Percentiles rank a stretch among this genome's conserved stretches.
Conservation (phyloP, 352 stramenopile species). For the Thraustotheca clavata region DNA sequence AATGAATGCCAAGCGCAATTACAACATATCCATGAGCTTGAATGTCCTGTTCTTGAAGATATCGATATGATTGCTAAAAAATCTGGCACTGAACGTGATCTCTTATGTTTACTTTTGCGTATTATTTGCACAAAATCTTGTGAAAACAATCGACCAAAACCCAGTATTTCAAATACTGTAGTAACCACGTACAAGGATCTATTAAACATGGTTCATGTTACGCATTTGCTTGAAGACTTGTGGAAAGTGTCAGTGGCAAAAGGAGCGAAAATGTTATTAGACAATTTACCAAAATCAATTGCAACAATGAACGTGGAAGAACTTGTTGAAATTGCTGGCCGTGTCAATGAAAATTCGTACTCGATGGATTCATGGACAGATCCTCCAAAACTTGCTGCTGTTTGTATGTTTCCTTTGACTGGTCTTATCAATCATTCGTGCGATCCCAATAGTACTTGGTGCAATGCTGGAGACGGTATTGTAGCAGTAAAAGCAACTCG, state of each 20-base stretch:
- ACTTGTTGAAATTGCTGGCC: slow-evolving; percentile 33
- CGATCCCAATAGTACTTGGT: slow-evolving; percentile 39
- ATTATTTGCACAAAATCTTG: slow-evolving; percentile 28
- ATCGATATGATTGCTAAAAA: slow-evolving; percentile 36
- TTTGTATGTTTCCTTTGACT: slow-evolving; percentile 37
- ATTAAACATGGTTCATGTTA: slow-evolving; percentile 31
- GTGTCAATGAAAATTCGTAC: slow-evolving; percentile 50
- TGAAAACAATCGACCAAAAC: slow-evolving; percentile 15
- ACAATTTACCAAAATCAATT: slow-evolving; percentile 24
- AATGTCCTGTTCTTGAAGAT: slow-evolving; percentile 39
- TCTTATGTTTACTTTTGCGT: slow-evolving; percentile 37
- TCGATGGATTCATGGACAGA: slow-evolving; percentile 34
- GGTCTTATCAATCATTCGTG: slow-evolving; percentile 46
- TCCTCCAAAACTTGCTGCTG: slow-evolving; percentile 29
- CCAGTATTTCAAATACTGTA: slow-evolving; percentile 24
- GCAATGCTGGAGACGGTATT: slow-evolving; percentile 31
- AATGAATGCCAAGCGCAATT: slow-evolving; percentile 30
- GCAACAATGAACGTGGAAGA: slow-evolving; percentile 35
- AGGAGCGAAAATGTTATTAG: slow-evolving; percentile 28
- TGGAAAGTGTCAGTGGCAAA: slow-evolving; percentile 31
- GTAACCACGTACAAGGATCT: slow-evolving; percentile 30
- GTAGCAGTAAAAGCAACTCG: slow-evolving; percentile 32
- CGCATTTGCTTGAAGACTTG: slow-evolving; percentile 25
- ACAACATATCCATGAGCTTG: slow-evolving; percentile 32
- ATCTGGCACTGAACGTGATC: slow-evolving; percentile 29